phyloP scores from a whole-genome alignment of 768 basidiomycete genomes.

The Kwoniella botswanensis region DNA sequence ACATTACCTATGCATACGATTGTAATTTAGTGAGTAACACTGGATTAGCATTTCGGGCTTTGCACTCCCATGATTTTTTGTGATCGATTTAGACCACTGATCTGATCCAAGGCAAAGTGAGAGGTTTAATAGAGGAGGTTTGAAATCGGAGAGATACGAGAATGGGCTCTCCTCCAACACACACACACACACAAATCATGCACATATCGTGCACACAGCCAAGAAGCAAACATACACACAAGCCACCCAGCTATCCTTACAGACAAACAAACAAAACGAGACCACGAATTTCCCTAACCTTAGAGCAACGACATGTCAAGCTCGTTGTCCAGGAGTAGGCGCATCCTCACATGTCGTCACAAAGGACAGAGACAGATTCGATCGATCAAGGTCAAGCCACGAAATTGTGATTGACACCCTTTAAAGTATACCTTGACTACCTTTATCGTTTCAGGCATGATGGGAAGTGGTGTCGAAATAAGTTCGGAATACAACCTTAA shows the following conservation, averaged over 20 bases:
- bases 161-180: no score
- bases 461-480: not conserved
- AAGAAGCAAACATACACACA: not conserved
- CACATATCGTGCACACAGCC: not conserved
- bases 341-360: no score
- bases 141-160: not conserved
- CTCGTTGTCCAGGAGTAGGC: no score
- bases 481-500: not conserved
- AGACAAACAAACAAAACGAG: not conserved
- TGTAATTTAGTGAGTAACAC: not conserved
- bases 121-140: no score
- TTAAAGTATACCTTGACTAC: not conserved
- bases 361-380: not conserved
- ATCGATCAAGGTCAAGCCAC: not conserved
- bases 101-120: no score
- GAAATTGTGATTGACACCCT: not conserved
- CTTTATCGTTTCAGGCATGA: not conserved
- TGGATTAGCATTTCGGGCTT: not conserved
- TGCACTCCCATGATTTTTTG: no score
- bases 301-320: no score
- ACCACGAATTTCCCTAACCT: no score
- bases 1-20: conserved; percentile 1
- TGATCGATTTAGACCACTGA: not conserved
- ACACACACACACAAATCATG: not conserved
- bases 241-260: not conserved